Conservation (phyloP, 305 asterid genomes). For the Petunia hybrid region DNA sequence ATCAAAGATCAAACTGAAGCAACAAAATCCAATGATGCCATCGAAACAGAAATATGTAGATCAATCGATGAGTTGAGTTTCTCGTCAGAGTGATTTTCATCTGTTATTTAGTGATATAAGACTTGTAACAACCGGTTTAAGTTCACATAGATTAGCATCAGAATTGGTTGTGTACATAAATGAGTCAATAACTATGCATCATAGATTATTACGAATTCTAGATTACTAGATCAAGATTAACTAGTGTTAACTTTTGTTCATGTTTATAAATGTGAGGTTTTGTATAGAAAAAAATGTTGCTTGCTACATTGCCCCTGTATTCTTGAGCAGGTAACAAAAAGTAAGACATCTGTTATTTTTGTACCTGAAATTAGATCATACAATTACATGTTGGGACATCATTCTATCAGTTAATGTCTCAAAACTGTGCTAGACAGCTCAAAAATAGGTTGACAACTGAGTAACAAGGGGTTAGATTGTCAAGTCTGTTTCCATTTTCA, state of each 20-base stretch:
- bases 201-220: not conserved
- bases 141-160: constrained; percentile 18
- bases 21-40: constrained; percentile 28
- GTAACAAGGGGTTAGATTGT: constrained; percentile 13
- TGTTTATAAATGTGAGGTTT: constrained; percentile 29
- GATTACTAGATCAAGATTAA: constrained; percentile 29
- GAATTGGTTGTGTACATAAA: constrained; percentile 24
- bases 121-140: constrained; percentile 18
- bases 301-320: not conserved
- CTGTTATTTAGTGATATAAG: constrained; percentile 1
- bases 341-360: not conserved
- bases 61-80: constrained; percentile 43
- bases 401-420: constrained; percentile 24
- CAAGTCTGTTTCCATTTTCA: not conserved
- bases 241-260: constrained; percentile 22
- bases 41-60: constrained; percentile 42
- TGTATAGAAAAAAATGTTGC: not conserved
- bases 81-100: constrained; percentile 39
- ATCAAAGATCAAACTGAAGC: constrained; percentile 23
- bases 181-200: constrained; percentile 22
- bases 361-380: constrained; percentile 15
- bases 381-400: constrained; percentile 28
- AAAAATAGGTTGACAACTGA: constrained; percentile 27
- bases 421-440: constrained; percentile 33
- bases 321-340: not conserved